A percentile compares a stretch with the other conserved stretches of the same genome.
Evolutionary conservation across 164 flowering plant species (phyloP).

Genomic region (Platanus orientalis): DNA sequence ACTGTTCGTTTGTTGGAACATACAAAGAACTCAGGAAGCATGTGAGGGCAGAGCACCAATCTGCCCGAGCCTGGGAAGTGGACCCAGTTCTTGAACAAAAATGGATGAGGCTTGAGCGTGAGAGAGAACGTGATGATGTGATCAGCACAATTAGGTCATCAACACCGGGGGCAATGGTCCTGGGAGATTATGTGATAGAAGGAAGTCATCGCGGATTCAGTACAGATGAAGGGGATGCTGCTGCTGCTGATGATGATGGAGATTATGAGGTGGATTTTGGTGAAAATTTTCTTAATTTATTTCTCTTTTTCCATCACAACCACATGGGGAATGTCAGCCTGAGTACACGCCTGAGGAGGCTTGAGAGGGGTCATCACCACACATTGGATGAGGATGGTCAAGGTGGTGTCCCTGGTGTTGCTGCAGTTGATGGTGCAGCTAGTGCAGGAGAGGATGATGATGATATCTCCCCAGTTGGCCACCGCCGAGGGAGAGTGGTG

Average conservation of each 20-base stretch:
- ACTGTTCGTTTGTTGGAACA: slow-evolving; percentile 39
- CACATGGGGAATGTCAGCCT: slow-evolving; percentile 31
- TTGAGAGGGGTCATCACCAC: slow-evolving; percentile 23
- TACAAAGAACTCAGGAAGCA: slow-evolving; percentile 50
- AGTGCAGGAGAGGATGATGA: slow-evolving; percentile 5
- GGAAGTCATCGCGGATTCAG: slow-evolving; percentile 22
- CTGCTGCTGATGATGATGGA: slow-evolving; percentile 23
- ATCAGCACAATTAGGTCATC: slow-evolving; percentile 46
- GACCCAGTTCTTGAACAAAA: slow-evolving; percentile 43
- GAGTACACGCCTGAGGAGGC: slow-evolving; percentile 36
- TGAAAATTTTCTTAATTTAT: slow-evolving; percentile 42
- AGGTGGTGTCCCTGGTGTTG: slow-evolving; percentile 1
- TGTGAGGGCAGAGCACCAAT: slow-evolving; percentile 40
- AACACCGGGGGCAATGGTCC: slow-evolving; percentile 46
- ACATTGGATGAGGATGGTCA: slow-evolving; percentile 14
- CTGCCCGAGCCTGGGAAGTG: slow-evolving; percentile 38
- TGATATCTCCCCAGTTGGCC: no score
- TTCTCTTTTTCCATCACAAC: slow-evolving; percentile 55
- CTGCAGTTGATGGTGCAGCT: neutral
- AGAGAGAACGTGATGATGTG: slow-evolving; percentile 44
- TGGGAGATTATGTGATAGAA: slow-evolving; percentile 53
- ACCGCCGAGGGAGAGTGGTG: no score
- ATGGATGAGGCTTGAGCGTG: slow-evolving; percentile 40
- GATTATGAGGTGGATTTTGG: slow-evolving; percentile 34
- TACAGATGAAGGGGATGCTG: slow-evolving; percentile 22